Base-by-base conservation (phyloP, 169 alveolate species). In the Cryptosporidium parvum region DNA sequence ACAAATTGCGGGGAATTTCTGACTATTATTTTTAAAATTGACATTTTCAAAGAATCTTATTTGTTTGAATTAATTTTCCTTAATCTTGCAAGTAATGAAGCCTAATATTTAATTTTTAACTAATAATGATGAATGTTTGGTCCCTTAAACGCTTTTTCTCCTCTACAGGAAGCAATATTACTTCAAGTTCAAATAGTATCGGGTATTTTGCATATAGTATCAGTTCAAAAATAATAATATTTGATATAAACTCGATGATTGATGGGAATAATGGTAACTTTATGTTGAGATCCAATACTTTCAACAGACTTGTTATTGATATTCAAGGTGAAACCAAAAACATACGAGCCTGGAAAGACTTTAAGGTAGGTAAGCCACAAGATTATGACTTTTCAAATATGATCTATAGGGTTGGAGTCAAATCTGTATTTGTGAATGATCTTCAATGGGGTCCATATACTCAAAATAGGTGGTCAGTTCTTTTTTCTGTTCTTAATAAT, bases 371-470 rank as follows among this genome's bases (percentile, higher is more conserved):
- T 26, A 21, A 16, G 6, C 10, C 59, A 26, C 59, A 45, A 39
- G 44, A 29, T 44, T 29, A n/a, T 35, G 33, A 5, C 23, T 2
- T 7, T 14, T 10, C 33, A 39, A 0, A 37, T 0, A 12, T 10
- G 12, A 44, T 21, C 9, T 21, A 21, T n/a, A 80, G 44, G 12
- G 51, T 80, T 18, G 26, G 21, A 23, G 53, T 62, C 44, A 80
- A 80, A 42, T 59, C 89, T 10, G 48, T 62, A 44, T 80, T 39
- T 29, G 68, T 80, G 1, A 42, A 80, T 14, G 75, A 65, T 4
- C 52, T 80, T n/a, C 52, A 16, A n/a, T 80, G 89, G 89, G 89
- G 89, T n/a, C 89, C 89, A 8, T 80, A 31, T 80, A 62, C 53
- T 18, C 37, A 42, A 59, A 33, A 16, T 65, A 80, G 75, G 42